Conservation (phyloP, 306 rosid genomes). For the Casuarina equisetifolia region DNA sequence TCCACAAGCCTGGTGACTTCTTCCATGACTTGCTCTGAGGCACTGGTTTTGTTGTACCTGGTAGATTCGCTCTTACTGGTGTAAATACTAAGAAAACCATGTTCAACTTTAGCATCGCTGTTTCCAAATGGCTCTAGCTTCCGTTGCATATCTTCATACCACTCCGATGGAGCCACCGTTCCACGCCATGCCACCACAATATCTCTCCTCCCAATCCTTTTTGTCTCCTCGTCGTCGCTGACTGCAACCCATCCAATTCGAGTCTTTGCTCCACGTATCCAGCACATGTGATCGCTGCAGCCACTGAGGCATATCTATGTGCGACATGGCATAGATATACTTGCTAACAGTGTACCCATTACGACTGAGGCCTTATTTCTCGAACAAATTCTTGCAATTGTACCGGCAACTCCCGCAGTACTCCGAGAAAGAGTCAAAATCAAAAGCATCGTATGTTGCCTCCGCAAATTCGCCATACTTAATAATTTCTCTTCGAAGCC, state of each 20-base stretch:
- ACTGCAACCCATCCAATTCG: constrained; percentile 72
- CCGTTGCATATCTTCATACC: constrained; percentile 40
- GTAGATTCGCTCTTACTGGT: constrained; percentile 47
- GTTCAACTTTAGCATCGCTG: constrained; percentile 56
- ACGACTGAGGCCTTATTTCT: constrained; percentile 36
- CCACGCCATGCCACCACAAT: too few relatives aligned
- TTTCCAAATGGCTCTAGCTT: constrained; percentile 47
- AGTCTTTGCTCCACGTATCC: constrained; percentile 60
- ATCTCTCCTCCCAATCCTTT: background rate
- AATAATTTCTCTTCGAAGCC: constrained; percentile 58
- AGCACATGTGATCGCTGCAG: constrained; percentile 50
- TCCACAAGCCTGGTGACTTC: too few relatives aligned
- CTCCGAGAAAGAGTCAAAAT: too few relatives aligned
- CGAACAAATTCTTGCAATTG: constrained; percentile 40
- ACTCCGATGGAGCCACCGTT: too few relatives aligned
- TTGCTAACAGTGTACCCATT: constrained; percentile 49
- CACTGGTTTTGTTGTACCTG: constrained; percentile 63
- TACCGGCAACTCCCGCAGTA: constrained; percentile 69
- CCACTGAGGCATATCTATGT: constrained; percentile 59
- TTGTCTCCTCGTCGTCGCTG: constrained; percentile 52
- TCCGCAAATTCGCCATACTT: constrained; percentile 74
- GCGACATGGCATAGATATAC: constrained; percentile 21
- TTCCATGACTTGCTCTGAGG: constrained; percentile 56
- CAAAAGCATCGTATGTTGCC: constrained; percentile 39
- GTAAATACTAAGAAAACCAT: constrained; percentile 60